Conservation (phyloP, 805 yeast species). For the Monosporozyma unispora region DNA sequence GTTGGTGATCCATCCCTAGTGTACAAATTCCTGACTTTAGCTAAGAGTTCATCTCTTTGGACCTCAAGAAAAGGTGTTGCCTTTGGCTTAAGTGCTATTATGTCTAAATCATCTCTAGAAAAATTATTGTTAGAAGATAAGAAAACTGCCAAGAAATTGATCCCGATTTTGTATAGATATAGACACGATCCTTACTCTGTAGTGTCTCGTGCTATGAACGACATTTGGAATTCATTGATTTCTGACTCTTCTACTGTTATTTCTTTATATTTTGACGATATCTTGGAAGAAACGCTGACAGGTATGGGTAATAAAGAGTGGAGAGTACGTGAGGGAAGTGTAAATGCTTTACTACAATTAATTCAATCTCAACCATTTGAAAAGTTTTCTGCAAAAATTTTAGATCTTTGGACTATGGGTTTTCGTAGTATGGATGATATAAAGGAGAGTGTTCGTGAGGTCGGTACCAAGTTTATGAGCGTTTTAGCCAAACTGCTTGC, state of each 20-base stretch:
- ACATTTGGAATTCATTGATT: slow-evolving; percentile 73
- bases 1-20: slow-evolving; percentile 94
- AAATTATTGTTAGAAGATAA: slow-evolving; percentile 47
- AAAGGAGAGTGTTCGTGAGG: slow-evolving; percentile 83
- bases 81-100: slow-evolving; percentile 78
- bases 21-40: slow-evolving; percentile 87
- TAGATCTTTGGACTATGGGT: slow-evolving; percentile 77
- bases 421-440: slow-evolving; percentile 90
- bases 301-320: slow-evolving; percentile 81
- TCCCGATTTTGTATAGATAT: slow-evolving; percentile 79
- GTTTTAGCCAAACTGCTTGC: slow-evolving; percentile 55
- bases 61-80: slow-evolving; percentile 90
- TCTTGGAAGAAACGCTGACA: slow-evolving; percentile 52
- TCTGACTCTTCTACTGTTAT: slow-evolving; percentile 47
- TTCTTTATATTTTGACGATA: slow-evolving; percentile 43
- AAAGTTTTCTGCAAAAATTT: slow-evolving; percentile 42
- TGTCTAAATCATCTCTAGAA: slow-evolving; percentile 70
- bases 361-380: slow-evolving; percentile 50
- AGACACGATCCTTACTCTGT: slow-evolving; percentile 72
- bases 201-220: slow-evolving; percentile 77
- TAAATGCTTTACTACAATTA: slow-evolving; percentile 60
- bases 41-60: slow-evolving; percentile 84
- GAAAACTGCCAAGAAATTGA: slow-evolving; percentile 46
- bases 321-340: slow-evolving; percentile 86
- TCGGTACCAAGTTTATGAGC: slow-evolving; percentile 62